Base-by-base conservation (phyloP, 1,284 basidiomycete species). In the Ceratobasidium sp. region DNA sequence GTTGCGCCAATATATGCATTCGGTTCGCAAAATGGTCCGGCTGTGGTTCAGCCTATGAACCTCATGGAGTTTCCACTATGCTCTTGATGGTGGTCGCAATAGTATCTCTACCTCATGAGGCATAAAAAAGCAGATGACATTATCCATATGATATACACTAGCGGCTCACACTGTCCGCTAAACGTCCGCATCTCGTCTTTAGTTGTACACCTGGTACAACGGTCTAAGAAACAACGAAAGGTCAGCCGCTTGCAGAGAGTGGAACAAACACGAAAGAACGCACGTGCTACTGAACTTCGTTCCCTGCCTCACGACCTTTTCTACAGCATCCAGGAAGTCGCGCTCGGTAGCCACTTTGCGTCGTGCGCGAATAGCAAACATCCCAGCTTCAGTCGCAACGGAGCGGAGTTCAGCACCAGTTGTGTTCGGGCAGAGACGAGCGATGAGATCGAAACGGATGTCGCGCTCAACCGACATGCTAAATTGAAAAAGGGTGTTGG, bases 341-440 rank as follows among this genome's bases (percentile, higher is more conserved):
- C 99, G 97, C 85, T 99, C 96, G 1, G 96, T 97, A 65, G 99
- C 97, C 84, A 99, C 96, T 82, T 98, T 96, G 81, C 97, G 88
- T 78, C 97, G 91, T 85, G 99, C 97, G 56, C 98, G 90, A 82
- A 99, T 99, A 15, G 98, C 98, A 85, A 99, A 99, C 96, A 99
- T 98, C 71, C 98, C 97, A 9, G 97, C 96, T 86, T 99, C 98
- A 6, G 98, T 99, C 73, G 97, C 93, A 15, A 99, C 95, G 84
- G 99, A 99, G 74, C 97, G 90, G 84, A 99, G 84, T 87, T 99
- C 98, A 17, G 96, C 96, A 77, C 96, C 96, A 84, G 96, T 83
- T 97, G 95, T 2, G 99, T 99, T 85, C 99, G 97, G 0, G 97
- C 97, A 17, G 99, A 89, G 0, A 94, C 92, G 46, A 96, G 93